Base-by-base conservation (phyloP, 768 basidiomycete species). In the Aureoboletus auriporus region DNA sequence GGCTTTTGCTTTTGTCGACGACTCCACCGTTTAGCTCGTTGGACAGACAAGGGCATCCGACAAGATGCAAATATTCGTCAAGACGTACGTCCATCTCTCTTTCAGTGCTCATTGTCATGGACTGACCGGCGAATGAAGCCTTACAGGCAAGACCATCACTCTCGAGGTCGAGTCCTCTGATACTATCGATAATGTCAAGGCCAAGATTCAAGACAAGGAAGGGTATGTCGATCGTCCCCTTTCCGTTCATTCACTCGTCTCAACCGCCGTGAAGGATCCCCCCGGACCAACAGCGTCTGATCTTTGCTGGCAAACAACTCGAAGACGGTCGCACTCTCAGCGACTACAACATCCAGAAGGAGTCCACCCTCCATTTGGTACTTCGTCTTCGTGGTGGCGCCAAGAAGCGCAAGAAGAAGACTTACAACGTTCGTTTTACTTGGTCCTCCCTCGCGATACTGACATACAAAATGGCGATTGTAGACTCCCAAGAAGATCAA, bases 381-480 rank as follows among this genome's bases (percentile, higher is more conserved):
- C 85, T 98, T 61, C 89, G 96, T 64, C 89, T 99, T 45, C 91
- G 94, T 74, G 96, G 96, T 80, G 96, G 96, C 82, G 93, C 85
- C 59, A 97, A 97, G 86, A 98, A 98, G 84, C 86, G 95, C 71
- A 98, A 98, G 86, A 99, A 98, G 82, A 98, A 98, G 83, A 93
- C 92, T 47, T 97, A 97, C 87, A 93, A 85, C 77, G 89, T 92
- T 42, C 42, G 86, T 75, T 2, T 26, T n/a, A 43, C 23, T 34
- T 12, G 12, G 13, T 31, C n/a, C 27, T 17, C 43, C 31, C 8
- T 33, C 33, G 12, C 17, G 29, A 51, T 28, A 34, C 53, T 43
- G 39, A 57, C 33, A 12, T 49, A 13, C 36, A 4, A 38, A 26
- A 35, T 38, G 38, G 28, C 27, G 12, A 39, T 51, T 27, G 9